Conservation (phyloP, 305 asterid species). For the Plantago coronopus region DNA sequence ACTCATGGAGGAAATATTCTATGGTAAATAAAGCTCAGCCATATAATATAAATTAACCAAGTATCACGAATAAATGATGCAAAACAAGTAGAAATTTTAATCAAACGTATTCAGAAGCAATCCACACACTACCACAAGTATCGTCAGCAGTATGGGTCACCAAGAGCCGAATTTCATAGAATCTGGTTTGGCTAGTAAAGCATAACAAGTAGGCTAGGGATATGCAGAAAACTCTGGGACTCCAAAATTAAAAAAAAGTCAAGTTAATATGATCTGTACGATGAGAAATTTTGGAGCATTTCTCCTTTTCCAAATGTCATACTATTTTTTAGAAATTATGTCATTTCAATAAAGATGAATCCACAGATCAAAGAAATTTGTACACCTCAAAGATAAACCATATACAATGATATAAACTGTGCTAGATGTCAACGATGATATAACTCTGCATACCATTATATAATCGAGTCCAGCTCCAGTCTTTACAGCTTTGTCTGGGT, state of each 20-base stretch:
- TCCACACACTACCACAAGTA: background rate
- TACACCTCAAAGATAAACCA: background rate
- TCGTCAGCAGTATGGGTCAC: constrained; percentile 6
- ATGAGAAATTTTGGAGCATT: too few species aligned
- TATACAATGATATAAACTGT: background rate
- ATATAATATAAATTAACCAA: background rate
- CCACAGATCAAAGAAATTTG: background rate
- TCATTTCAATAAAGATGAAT: background rate
- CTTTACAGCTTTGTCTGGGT: constrained; percentile 77
- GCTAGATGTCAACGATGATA: too few species aligned
- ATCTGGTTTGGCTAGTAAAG: too few species aligned
- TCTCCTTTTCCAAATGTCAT: too few species aligned
- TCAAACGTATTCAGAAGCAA: background rate
- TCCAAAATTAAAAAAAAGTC: too few species aligned
- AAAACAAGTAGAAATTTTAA: background rate
- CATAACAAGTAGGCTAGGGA: too few species aligned
- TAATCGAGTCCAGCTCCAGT: constrained; percentile 74
- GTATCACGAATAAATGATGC: background rate
- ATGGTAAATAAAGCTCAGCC: background rate
- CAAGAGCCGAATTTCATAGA: background rate
- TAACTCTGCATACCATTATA: constrained; percentile 54
- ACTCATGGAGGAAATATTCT: background rate
- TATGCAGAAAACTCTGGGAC: too few species aligned
- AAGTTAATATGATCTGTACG: too few species aligned
- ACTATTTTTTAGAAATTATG: too few species aligned